Percentiles rank a stretch among this genome's conserved stretches.
Conservation (phyloP, 306 rosid species). For the Luffa aegyptiaca region DNA sequence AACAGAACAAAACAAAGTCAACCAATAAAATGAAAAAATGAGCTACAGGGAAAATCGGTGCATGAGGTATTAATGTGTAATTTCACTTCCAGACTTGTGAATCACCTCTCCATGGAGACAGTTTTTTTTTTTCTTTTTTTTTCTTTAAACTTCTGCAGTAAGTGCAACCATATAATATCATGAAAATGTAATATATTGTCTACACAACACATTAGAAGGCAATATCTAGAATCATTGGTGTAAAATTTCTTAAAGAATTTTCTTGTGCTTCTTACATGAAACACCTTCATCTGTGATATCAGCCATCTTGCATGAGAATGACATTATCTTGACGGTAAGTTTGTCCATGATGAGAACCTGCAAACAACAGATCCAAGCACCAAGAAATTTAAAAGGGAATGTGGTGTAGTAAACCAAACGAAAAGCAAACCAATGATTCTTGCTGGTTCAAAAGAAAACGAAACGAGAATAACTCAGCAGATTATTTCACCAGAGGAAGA, state of each 20-base stretch:
- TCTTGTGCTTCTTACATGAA: constrained; percentile 60
- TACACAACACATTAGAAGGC: not conserved
- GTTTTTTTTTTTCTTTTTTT: not conserved
- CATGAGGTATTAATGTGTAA: not conserved
- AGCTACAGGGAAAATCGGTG: not conserved
- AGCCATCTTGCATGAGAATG: constrained; percentile 94
- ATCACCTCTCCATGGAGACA: not conserved
- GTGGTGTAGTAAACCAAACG: not conserved
- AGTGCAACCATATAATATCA: not conserved
- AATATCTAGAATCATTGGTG: constrained; percentile 9
- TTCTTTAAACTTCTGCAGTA: not conserved
- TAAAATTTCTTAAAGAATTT: not conserved
- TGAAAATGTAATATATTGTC: not conserved
- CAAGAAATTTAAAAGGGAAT: constrained; percentile 7
- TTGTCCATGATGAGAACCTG: constrained; percentile 98
- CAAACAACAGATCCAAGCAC: constrained; percentile 21
- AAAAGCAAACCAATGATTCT: not conserved
- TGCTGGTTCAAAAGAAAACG: not conserved
- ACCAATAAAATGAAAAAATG: not conserved
- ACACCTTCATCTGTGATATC: constrained; percentile 94
- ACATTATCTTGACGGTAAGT: constrained; percentile 91
- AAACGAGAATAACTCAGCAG: not conserved
- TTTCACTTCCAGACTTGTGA: not conserved
- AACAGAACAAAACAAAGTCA: not conserved
- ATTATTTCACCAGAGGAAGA: not conserved